A percentile compares a stretch with the other conserved stretches of the same genome.
Conservation (phyloP, 768 basidiomycete genomes). For the Pluteus cervinus region DNA sequence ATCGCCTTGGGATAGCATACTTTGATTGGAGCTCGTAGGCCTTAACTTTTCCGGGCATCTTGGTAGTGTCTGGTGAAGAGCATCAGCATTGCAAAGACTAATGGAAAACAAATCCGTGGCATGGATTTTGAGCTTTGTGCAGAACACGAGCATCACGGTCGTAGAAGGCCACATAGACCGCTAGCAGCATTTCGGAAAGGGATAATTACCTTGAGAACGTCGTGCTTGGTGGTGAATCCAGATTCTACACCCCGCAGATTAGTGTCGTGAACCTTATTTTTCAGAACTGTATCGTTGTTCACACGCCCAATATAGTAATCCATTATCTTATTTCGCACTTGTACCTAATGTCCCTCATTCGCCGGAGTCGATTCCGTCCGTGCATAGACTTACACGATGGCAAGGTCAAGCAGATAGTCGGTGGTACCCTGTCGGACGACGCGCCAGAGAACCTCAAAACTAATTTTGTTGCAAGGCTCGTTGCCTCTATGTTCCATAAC, state of each 20-base stretch:
- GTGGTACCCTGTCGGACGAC: constrained; percentile 79
- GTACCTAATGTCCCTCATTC: constrained; percentile 32
- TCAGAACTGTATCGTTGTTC: constrained; percentile 36
- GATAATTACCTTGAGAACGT: constrained; percentile 39
- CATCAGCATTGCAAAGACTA: neutral
- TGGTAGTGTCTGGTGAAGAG: constrained; percentile 27
- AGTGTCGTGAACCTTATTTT: constrained; percentile 40
- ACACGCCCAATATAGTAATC: constrained; percentile 26
- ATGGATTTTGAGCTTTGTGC: neutral
- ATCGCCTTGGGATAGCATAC: constrained; percentile 44
- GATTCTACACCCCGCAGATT: constrained; percentile 18
- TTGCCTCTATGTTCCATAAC: constrained; percentile 7
- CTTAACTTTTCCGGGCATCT: constrained; percentile 90
- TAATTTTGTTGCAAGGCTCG: constrained; percentile 88
- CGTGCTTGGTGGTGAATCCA: constrained; percentile 28
- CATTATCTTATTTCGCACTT: constrained; percentile 31
- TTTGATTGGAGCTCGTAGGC: constrained; percentile 96
- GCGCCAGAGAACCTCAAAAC: constrained; percentile 61
- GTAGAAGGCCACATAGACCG: neutral
- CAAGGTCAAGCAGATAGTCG: constrained; percentile 96
- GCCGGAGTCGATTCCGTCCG: constrained; percentile 68
- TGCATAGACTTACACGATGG: constrained; percentile 98
- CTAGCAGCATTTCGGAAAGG: constrained; percentile 2
- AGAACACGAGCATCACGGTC: no score
- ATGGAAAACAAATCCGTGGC: neutral